Conservation (phyloP, 495 filamentous ascomycete genomes). For the Lasiosphaeris hirsuta region DNA sequence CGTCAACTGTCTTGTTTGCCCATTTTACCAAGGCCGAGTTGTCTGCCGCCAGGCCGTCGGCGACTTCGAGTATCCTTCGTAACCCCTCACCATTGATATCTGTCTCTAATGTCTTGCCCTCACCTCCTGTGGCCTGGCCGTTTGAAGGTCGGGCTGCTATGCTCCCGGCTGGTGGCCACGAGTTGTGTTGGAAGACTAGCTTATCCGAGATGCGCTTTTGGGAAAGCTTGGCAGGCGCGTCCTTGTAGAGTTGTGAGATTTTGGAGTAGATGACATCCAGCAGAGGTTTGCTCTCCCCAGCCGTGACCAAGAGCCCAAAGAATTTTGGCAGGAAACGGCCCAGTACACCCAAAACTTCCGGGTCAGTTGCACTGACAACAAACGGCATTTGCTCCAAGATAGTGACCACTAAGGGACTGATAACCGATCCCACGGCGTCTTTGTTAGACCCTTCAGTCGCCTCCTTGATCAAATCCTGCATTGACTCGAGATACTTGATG, state of each 20-base stretch:
- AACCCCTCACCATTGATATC: constrained; percentile 21
- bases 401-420: constrained; percentile 56
- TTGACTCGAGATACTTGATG: constrained; percentile 67
- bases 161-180: constrained; percentile 6
- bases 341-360: constrained; percentile 37
- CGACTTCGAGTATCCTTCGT: constrained; percentile 33
- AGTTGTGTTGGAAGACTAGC: constrained; percentile 16
- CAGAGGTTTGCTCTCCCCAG: constrained; percentile 38
- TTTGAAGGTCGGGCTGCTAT: not conserved
- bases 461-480: constrained; percentile 36
- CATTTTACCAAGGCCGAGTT: constrained; percentile 61
- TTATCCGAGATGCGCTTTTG: constrained; percentile 14
- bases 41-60: constrained; percentile 44
- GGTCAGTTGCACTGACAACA: constrained; percentile 48
- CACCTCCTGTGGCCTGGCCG: not conserved
- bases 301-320: constrained; percentile 36
- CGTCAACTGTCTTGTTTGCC: constrained; percentile 68
- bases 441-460: constrained; percentile 14
- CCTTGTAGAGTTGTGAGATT: constrained; percentile 23
- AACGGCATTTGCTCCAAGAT: constrained; percentile 78
- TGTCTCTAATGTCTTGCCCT: not conserved
- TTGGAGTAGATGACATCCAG: constrained; percentile 33
- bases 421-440: not conserved
- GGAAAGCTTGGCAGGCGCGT: constrained; percentile 9
- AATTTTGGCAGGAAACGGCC: constrained; percentile 56